A percentile compares a stretch with the other conserved stretches of the same genome.
phyloP scores from a whole-genome alignment of 352 stramenopile genomes.

The Aphanomyces stellatus region DNA sequence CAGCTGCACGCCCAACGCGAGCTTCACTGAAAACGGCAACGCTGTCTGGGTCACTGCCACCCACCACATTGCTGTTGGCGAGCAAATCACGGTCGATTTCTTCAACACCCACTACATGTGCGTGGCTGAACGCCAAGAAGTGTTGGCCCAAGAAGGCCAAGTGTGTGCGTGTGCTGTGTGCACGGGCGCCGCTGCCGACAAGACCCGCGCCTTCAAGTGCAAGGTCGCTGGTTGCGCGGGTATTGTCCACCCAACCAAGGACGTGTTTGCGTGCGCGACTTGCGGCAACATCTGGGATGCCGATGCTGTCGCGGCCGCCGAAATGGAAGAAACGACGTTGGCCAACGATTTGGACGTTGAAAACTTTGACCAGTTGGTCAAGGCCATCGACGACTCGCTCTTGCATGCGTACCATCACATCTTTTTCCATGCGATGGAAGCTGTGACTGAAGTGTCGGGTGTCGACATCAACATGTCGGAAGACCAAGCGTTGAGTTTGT shows the following conservation, averaged over 20 bases:
- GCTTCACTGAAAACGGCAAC: conserved; percentile 58
- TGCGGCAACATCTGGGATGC: conserved; percentile 33
- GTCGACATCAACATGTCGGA: conserved; percentile 12
- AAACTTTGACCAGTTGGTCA: conserved; percentile 39
- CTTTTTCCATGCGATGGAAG: conserved; percentile 61
- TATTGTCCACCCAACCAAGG: conserved; percentile 29
- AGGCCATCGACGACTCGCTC: conserved; percentile 32
- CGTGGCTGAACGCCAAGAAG: conserved; percentile 43
- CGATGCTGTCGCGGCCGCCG: conserved; percentile 30
- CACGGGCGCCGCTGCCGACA: conserved; percentile 33
- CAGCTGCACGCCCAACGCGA: conserved; percentile 60
- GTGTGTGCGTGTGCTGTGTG: conserved; percentile 53
- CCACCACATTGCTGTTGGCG: conserved; percentile 42
- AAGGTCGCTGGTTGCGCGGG: conserved; percentile 23
- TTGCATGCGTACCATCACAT: conserved; percentile 58
- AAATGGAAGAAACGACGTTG: conserved; percentile 35
- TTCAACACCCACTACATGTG: conserved; percentile 72
- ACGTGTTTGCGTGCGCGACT: conserved; percentile 41
- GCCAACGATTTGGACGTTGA: conserved; percentile 49
- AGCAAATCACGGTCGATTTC: conserved; percentile 69
- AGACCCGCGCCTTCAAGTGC: conserved; percentile 49
- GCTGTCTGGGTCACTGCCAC: conserved; percentile 71
- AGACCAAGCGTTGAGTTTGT: background rate
- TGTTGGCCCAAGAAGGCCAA: conserved; percentile 51
- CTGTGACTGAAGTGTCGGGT: conserved; percentile 41